phyloP scores from a whole-genome alignment of 192 early-diverging fungal genomes.

The Mortierella claussenii region DNA sequence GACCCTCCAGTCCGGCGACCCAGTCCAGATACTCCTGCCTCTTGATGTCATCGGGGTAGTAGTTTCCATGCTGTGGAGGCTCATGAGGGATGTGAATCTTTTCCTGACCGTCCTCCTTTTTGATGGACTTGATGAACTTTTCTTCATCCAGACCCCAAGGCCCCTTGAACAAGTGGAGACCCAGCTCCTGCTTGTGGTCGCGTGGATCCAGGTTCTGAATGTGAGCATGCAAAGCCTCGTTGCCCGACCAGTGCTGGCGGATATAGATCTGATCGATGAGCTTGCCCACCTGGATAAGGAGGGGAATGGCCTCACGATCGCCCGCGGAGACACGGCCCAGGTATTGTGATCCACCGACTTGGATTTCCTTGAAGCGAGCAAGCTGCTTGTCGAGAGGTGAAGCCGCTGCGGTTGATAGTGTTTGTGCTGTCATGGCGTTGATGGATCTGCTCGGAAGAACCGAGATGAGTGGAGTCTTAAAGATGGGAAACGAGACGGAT shows the following conservation, averaged over 20 bases:
- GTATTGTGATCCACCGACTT: constrained; percentile 53
- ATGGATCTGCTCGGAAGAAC: too few relatives aligned
- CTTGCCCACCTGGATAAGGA: constrained; percentile 69
- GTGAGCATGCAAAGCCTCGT: constrained; percentile 60
- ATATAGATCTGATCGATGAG: constrained; percentile 70
- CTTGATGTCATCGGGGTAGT: constrained; percentile 79
- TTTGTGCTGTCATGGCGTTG: too few relatives aligned
- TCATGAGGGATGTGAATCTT: constrained; percentile 34
- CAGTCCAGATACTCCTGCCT: constrained; percentile 69
- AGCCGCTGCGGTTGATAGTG: constrained; percentile 6
- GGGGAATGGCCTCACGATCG: constrained; percentile 70
- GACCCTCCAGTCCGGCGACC: constrained; percentile 56
- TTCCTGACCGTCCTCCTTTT: constrained; percentile 9
- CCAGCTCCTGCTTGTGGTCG: constrained; percentile 49
- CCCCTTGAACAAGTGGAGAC: constrained; percentile 74
- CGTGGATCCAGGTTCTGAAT: constrained; percentile 49
- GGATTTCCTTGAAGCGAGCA: constrained; percentile 50
- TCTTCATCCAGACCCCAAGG: constrained; percentile 69
- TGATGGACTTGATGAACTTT: constrained; percentile 45
- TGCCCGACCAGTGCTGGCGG: constrained; percentile 74
- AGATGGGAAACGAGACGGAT: constrained; percentile 1
- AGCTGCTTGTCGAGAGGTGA: constrained; percentile 40
- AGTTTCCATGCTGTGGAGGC: constrained; percentile 69
- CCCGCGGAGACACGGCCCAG: constrained; percentile 64
- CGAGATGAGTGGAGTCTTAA: background rate